Evolutionary conservation across 2,329 filamentous ascomycete genomes (phyloP).

Genomic region (Microdochium paspali): DNA sequence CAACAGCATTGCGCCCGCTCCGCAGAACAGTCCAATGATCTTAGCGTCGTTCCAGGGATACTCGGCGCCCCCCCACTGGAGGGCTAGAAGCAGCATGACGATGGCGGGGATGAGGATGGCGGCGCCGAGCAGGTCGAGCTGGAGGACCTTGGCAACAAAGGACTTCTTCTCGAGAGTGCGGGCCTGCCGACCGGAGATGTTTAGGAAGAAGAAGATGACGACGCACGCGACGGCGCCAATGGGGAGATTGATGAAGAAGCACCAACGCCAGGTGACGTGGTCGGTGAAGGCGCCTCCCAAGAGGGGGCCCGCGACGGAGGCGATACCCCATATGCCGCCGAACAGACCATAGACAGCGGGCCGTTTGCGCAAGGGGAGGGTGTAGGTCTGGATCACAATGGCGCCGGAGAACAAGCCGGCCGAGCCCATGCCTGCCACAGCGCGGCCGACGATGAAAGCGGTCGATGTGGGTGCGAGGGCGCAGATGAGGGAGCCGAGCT

Average conservation of each 20-base stretch:
- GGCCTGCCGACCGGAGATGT: conserved; percentile 25
- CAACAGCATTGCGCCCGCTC: conserved; percentile 32
- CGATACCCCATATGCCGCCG: conserved; percentile 1
- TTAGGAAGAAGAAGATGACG: conserved; percentile 37
- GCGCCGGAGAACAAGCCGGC: conserved; percentile 1
- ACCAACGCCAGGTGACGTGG: not conserved
- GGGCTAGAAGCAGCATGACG: conserved; percentile 41
- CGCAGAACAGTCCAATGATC: conserved; percentile 41
- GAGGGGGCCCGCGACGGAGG: not conserved
- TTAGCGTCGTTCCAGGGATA: conserved; percentile 38
- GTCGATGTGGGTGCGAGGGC: conserved; percentile 1
- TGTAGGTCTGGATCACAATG: conserved; percentile 1
- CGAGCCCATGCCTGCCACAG: not conserved
- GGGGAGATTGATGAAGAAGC: conserved; percentile 19
- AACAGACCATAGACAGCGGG: not conserved
- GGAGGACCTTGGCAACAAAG: conserved; percentile 26
- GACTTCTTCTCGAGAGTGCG: conserved; percentile 21
- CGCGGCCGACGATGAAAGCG: conserved; percentile 1
- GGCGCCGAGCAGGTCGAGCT: conserved; percentile 40
- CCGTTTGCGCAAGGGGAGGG: not conserved
- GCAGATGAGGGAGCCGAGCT: not conserved
- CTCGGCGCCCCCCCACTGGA: conserved; percentile 46
- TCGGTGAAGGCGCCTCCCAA: not conserved
- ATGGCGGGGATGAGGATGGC: conserved; percentile 41
- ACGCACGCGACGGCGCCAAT: conserved; percentile 36